A percentile compares a stretch with the other conserved stretches of the same genome.
Evolutionary conservation across 148 eudicot genomes (phyloP).

Genomic region (Rhododendron ovatum): DNA sequence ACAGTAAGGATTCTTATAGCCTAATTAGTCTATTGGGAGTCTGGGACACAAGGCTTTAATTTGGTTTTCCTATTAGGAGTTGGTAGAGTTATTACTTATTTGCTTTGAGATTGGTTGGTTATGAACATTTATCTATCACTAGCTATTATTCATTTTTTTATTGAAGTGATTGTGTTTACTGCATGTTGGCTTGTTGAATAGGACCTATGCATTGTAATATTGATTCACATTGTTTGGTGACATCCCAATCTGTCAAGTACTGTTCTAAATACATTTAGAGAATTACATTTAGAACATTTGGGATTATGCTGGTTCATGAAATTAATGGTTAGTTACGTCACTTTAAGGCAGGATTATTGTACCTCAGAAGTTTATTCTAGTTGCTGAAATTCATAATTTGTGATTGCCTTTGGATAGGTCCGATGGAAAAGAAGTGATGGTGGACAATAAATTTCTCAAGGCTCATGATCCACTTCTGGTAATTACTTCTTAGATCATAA

Average conservation of each 20-base stretch:
- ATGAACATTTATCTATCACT: slow-evolving; percentile 6
- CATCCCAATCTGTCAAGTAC: background rate
- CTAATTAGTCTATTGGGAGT: background rate
- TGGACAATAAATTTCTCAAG: slow-evolving; percentile 82
- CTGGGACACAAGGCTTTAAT: background rate
- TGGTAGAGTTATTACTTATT: background rate
- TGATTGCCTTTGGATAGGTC: slow-evolving; percentile 43
- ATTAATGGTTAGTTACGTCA: background rate
- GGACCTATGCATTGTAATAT: background rate
- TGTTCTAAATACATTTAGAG: background rate
- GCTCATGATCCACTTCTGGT: slow-evolving; percentile 82
- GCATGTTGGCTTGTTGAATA: background rate
- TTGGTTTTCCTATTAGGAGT: background rate
- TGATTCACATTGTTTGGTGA: background rate
- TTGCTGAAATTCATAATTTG: background rate
- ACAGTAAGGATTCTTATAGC: background rate
- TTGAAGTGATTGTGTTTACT: background rate
- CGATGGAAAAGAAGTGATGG: slow-evolving; percentile 79
- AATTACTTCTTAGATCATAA: slow-evolving; percentile 8
- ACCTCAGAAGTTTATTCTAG: background rate
- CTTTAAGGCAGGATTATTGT: background rate
- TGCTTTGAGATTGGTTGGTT: background rate
- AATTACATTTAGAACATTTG: background rate
- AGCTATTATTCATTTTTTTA: background rate
- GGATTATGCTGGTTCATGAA: background rate